A percentile compares a stretch with the other conserved stretches of the same genome.
phyloP scores from a whole-genome alignment of 306 rosid species.

The Quercus engelmannii region DNA sequence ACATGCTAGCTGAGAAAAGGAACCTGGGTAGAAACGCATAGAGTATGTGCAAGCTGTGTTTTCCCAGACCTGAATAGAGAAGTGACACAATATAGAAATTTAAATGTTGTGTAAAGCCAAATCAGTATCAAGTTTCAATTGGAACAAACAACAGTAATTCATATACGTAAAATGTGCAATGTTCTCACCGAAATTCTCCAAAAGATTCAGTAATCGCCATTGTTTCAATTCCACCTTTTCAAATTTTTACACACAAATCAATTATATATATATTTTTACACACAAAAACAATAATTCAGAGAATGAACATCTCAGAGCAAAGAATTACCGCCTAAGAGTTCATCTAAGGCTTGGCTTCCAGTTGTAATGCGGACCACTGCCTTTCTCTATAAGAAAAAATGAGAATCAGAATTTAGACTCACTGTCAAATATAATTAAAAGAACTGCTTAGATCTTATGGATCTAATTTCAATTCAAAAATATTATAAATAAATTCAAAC shows the following conservation, averaged over 20 bases:
- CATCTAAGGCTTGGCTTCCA: constrained; percentile 97
- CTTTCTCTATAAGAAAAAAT: constrained; percentile 58
- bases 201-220: constrained; percentile 86
- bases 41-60: constrained; percentile 98
- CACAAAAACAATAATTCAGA: constrained; percentile 1
- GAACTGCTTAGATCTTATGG: background rate
- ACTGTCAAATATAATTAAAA: background rate
- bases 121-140: background rate
- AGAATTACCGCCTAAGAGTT: constrained; percentile 81
- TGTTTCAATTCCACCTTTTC: constrained; percentile 92
- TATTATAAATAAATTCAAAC: constrained; percentile 4
- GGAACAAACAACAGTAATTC: background rate
- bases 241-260: constrained; percentile 5
- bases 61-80: constrained; percentile 74
- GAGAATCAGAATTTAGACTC: constrained; percentile 7
- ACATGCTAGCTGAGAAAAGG: background rate
- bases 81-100: background rate
- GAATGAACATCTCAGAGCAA: constrained; percentile 1
- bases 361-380: constrained; percentile 79
- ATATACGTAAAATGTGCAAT: background rate
- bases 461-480: constrained; percentile 18
- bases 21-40: constrained; percentile 96
- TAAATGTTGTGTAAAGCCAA: background rate
- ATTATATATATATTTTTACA: background rate
- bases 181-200: constrained; percentile 87